phyloP scores from a whole-genome alignment of 2,329 filamentous ascomycete genomes.

The Fusarium nodosum region DNA sequence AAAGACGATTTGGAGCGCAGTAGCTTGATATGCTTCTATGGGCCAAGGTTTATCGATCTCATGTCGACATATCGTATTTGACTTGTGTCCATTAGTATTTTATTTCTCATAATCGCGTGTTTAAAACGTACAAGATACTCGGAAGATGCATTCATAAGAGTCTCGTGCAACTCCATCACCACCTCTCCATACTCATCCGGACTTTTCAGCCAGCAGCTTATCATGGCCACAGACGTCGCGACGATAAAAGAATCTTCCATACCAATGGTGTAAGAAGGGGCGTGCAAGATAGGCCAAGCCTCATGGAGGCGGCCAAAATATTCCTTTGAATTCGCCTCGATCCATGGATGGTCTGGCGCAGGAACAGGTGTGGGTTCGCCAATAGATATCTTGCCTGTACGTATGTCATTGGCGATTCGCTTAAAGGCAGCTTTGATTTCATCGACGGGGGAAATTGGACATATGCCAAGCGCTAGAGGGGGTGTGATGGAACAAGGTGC shows the following conservation, averaged over 20 bases:
- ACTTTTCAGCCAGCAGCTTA: slow-evolving; percentile 56
- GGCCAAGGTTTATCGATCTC: slow-evolving; percentile 48
- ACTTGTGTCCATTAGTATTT: slow-evolving; percentile 10
- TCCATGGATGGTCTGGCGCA: slow-evolving; percentile 33
- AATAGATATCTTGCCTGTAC: slow-evolving; percentile 22
- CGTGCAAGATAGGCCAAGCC: slow-evolving; percentile 59
- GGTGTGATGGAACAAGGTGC: neutral
- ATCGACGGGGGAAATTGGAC: slow-evolving; percentile 13
- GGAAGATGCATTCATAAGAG: slow-evolving; percentile 51
- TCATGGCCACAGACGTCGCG: slow-evolving; percentile 54
- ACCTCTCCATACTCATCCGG: slow-evolving; percentile 47
- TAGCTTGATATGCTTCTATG: slow-evolving; percentile 53
- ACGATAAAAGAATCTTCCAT: slow-evolving; percentile 49
- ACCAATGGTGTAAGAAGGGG: slow-evolving; percentile 51
- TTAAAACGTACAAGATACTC: slow-evolving; percentile 48
- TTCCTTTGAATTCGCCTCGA: slow-evolving; percentile 38
- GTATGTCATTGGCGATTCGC: slow-evolving; percentile 22
- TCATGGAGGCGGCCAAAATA: slow-evolving; percentile 60
- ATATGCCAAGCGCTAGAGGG: slow-evolving; percentile 10
- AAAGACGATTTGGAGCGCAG: slow-evolving; percentile 58
- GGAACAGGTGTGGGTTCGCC: slow-evolving; percentile 21
- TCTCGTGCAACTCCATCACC: slow-evolving; percentile 52
- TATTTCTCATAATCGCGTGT: neutral
- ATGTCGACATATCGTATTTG: slow-evolving; percentile 32
- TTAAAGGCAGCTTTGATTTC: slow-evolving; percentile 23